phyloP scores from a whole-genome alignment of 2,329 filamentous ascomycete species.

The Hypoxylon sp. region DNA sequence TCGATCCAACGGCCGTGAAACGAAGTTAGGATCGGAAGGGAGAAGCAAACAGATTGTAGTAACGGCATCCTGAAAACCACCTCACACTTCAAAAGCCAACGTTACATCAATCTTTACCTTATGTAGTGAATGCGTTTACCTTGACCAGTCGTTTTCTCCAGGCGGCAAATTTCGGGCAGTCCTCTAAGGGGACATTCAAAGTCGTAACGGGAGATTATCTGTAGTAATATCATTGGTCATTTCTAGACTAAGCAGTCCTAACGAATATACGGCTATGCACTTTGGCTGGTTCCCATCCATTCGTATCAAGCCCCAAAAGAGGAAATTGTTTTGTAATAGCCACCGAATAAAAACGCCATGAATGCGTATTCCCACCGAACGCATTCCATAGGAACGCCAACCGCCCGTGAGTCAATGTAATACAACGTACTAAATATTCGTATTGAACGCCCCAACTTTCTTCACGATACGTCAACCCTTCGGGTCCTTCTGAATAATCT shows the following conservation, averaged over 20 bases:
- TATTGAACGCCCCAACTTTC: conserved; percentile 17
- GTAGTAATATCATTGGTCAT: conserved; percentile 29
- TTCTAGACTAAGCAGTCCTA: conserved; percentile 8
- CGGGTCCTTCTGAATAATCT: background rate
- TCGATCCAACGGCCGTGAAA: background rate
- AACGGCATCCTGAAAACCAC: background rate
- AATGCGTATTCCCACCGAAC: conserved; percentile 29
- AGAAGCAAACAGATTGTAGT: background rate
- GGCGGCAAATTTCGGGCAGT: background rate
- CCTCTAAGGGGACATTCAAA: no score
- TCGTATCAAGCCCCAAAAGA: conserved; percentile 9
- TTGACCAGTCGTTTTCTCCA: no score
- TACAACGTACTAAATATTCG: conserved; percentile 33
- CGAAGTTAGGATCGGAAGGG: background rate
- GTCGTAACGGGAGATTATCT: no score
- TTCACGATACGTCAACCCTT: conserved; percentile 3
- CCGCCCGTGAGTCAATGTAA: conserved; percentile 26
- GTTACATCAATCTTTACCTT: no score
- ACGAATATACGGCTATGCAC: conserved; percentile 20
- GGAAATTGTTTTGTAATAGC: conserved; percentile 24
- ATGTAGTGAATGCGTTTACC: no score
- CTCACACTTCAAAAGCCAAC: no score
- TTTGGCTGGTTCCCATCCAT: conserved; percentile 14
- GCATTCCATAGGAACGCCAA: conserved; percentile 32
- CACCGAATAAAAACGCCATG: conserved; percentile 31